Base-by-base conservation (phyloP, 2,329 filamentous ascomycete species). In the Colletotrichum euphorbiae region DNA sequence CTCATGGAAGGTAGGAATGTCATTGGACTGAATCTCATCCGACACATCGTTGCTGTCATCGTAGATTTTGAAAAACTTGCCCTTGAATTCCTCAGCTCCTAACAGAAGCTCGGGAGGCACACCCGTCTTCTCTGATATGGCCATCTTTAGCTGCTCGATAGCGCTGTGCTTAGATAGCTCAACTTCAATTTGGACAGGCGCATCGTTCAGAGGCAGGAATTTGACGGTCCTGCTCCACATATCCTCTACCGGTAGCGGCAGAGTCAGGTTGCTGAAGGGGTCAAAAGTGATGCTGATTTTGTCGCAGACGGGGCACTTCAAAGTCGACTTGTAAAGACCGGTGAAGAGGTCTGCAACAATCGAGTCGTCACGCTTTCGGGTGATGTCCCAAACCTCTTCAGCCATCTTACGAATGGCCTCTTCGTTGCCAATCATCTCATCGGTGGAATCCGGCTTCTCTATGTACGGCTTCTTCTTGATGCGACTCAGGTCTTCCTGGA, bases 281-380 rank as follows among this genome's bases (percentile, higher is more conserved):
- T 99, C 96, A 75, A 99, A 99, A 0, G 96, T 98, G 74, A 99
- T 97, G 86, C 94, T 98, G 79, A 98, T 92, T 81, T 98, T 99
- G 73, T 91, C 87, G 78, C 96, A 99, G 7, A 87, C 87, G 0
- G 96, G 96, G 76, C 96, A 99, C 71, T 96, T 91, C 71, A 99
- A 87, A 0, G 95, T 98, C 50, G 97, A 98, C 82, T 98, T 98
- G 86, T 98, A 99, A 86, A 98, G 93, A 71, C 96, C 96, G 21
- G 93, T 97, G 78, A 99, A 99, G 11, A 99, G 85, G 76, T 99
- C 96, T 65, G 93, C 95, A 72, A 98, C 93, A 45, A 98, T 91
- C 0, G 96, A 98, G 76, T 98, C 94, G 73, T 99, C 97, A 59
- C 96, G 90, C 71, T 91, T 90, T 75, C 93, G 93, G 72, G 97